phyloP scores from a whole-genome alignment of 1,139 yeast species.

The Eremothecium sinecaudum region DNA sequence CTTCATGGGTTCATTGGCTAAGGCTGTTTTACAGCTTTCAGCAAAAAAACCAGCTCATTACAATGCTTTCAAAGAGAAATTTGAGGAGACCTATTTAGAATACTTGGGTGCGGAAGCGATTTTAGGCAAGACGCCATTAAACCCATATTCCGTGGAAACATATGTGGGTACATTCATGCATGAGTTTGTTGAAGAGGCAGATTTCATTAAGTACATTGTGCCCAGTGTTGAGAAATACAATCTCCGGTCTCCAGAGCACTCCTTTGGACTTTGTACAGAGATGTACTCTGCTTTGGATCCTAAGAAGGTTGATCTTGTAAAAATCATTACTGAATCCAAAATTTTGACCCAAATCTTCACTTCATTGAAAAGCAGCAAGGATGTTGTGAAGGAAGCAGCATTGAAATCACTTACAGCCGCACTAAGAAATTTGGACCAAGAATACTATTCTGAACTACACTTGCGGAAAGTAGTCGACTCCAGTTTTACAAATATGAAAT shows the following conservation, averaged over 20 bases:
- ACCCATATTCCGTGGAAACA: conserved; percentile 23
- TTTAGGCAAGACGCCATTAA: conserved; percentile 39
- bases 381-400: conserved; percentile 48
- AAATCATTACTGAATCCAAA: conserved; percentile 39
- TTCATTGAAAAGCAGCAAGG: conserved; percentile 66
- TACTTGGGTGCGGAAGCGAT: conserved; percentile 37
- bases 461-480: conserved; percentile 39
- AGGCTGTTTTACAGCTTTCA: conserved; percentile 34
- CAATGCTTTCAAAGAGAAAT: conserved; percentile 25
- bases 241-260: conserved; percentile 71
- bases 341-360: conserved; percentile 52
- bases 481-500: conserved; percentile 47
- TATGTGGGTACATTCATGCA: conserved; percentile 33
- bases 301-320: conserved; percentile 33
- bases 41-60: conserved; percentile 37
- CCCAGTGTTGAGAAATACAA: conserved; percentile 69
- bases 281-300: conserved; percentile 36
- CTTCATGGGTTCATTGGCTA: conserved; percentile 37
- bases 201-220: conserved; percentile 37
- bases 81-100: conserved; percentile 20
- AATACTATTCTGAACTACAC: conserved; percentile 17
- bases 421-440: conserved; percentile 14
- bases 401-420: conserved; percentile 33
- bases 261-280: conserved; percentile 43
- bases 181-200: conserved; percentile 37